Base-by-base conservation (phyloP, 2,329 filamentous ascomycete genomes). In the Microcera coccophila region DNA sequence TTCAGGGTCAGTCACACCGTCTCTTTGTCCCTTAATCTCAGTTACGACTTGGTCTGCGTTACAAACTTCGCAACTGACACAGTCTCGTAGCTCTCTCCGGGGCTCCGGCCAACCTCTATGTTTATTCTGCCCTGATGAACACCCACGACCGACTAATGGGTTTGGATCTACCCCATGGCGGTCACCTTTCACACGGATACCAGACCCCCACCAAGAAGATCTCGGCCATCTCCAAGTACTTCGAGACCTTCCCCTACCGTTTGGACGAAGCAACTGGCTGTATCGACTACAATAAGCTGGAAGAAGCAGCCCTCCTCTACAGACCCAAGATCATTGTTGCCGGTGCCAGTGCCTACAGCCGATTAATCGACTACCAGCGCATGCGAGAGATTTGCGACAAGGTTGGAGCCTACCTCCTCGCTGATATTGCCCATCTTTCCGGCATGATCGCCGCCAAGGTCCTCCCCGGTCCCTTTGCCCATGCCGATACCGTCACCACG, bases 151-250 rank as follows among this genome's bases (percentile, higher is more conserved):
- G 93, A 45, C 79, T 98, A 57, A 97, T 98, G 90, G 91, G 91
- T 50, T 80, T 98, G 48, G 93, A 98, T 63, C 81, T 98, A 12
- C 93, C 93, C 35, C 93, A 98, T 65, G 93, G 93, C 53, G 93
- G 93, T 47, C 93, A 98, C 69, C 74, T 98, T 59, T 94, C 87
- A 36, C 93, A 98, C 70, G 93, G 93, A 50, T 98, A 98, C 71
- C 93, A 98, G 71, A 97, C 88, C 16, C 89, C 93, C 3, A 84
- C 84, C 40, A 89, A 85, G 69, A 91, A 90, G 79, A 97, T 98
- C 65, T 97, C 91, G n/a, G 90, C 90, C 60, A 84, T 98, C 54
- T 97, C 91, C 44, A 97, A 95, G 65, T 98, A 98, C 74, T 98
- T 98, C 66, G 93, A 98, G 74, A 98, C 93, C 26, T 74, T 98